These are phyloP conservation scores for Macrophomina tecta DNA, from an alignment of 2,329 filamentous ascomycete species.

Conservation along the genomic window DNA sequence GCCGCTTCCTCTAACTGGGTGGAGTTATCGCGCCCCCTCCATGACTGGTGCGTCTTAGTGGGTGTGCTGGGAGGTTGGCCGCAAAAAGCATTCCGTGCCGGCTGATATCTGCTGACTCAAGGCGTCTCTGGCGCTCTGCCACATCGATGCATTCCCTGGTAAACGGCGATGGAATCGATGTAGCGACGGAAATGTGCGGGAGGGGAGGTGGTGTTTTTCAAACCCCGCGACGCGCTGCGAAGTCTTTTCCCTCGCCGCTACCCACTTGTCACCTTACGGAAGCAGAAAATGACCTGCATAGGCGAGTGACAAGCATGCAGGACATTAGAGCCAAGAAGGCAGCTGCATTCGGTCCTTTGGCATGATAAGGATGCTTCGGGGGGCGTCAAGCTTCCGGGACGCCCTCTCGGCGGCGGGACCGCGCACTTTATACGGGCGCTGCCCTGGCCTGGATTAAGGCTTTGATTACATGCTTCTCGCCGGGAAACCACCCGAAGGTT, in stretches of 20 bases:
- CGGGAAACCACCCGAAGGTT: not conserved
- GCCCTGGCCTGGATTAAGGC: not conserved
- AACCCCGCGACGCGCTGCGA: not conserved
- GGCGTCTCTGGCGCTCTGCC: not conserved
- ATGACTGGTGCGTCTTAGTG: not conserved
- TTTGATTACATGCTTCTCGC: not conserved
- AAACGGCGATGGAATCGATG: not conserved
- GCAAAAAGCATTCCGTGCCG: not conserved
- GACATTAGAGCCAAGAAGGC: not conserved
- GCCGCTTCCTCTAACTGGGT: not conserved
- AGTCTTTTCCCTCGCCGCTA: constrained; percentile 11
- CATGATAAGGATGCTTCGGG: not conserved
- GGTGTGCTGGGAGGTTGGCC: not conserved
- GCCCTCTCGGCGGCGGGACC: not conserved
- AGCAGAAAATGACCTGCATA: constrained; percentile 17
- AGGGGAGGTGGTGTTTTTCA: constrained; percentile 21
- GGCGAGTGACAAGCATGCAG: not conserved
- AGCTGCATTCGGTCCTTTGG: constrained; percentile 7
- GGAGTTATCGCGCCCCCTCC: not conserved
- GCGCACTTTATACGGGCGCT: not conserved
- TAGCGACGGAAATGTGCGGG: not conserved
- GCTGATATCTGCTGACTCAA: not conserved
- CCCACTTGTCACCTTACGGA: constrained; percentile 21
- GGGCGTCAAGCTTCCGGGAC: not conserved
- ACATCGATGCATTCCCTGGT: constrained; percentile 1